A percentile compares a stretch with the other conserved stretches of the same genome.
Evolutionary conservation across 1,284 basidiomycete genomes (phyloP).

Genomic region (Ceratobasidium sp.): DNA sequence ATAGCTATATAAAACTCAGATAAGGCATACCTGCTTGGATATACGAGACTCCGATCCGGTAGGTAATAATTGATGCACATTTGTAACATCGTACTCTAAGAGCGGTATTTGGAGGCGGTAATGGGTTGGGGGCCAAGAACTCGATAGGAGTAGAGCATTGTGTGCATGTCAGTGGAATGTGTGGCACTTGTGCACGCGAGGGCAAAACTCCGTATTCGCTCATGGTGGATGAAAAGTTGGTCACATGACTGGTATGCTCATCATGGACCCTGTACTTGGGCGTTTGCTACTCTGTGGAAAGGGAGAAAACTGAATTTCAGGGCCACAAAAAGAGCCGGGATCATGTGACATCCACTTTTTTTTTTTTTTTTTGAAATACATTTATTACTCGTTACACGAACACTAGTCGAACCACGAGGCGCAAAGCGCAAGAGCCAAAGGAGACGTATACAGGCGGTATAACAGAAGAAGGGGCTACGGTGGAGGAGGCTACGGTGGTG

Average conservation of each 20-base stretch:
- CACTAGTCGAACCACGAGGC: no score
- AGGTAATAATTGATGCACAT: conserved; percentile 70
- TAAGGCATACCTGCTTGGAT: conserved; percentile 14
- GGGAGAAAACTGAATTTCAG: no score
- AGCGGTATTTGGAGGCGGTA: conserved; percentile 65
- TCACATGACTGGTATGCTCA: neutral
- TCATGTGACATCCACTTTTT: no score
- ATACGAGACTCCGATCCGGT: conserved; percentile 62
- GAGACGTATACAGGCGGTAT: no score
- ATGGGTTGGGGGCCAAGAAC: conserved; percentile 77
- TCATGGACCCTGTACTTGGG: conserved; percentile 6
- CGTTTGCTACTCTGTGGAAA: neutral
- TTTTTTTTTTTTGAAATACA: no score
- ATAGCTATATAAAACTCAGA: neutral
- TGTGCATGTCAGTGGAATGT: conserved; percentile 73
- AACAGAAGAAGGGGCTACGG: no score
- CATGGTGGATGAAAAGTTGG: conserved; percentile 25
- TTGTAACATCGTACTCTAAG: conserved; percentile 79
- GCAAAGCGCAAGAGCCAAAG: no score
- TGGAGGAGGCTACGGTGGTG: no score
- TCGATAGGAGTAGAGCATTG: conserved; percentile 76
- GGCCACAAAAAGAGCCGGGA: no score
- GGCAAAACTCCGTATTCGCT: conserved; percentile 57
- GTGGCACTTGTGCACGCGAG: conserved; percentile 74
- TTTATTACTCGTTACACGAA: no score